Conservation (phyloP, 495 filamentous ascomycete species). For the Talaromyces ruber region DNA sequence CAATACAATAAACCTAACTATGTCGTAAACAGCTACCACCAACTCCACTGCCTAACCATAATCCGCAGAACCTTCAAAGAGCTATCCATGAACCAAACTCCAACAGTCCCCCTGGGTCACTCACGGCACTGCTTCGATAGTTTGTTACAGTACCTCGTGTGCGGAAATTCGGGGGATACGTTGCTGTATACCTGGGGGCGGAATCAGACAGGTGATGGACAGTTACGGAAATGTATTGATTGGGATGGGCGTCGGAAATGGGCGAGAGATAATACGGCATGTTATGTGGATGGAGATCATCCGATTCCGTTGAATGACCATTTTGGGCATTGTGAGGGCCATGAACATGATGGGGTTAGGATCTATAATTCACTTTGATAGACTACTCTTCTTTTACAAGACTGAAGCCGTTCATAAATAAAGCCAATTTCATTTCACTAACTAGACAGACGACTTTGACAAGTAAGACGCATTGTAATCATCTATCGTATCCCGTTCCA, state of each 20-base stretch:
- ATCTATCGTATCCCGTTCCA: too few species aligned
- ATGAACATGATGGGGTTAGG: slow-evolving; percentile 5
- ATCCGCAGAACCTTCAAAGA: slow-evolving; percentile 11
- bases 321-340: slow-evolving; percentile 13
- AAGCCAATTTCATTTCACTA: too few species aligned
- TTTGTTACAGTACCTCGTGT: slow-evolving; percentile 10
- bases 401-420: too few species aligned
- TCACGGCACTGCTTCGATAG: slow-evolving; percentile 14
- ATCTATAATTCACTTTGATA: too few species aligned
- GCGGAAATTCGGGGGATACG: slow-evolving; percentile 9
- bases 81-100: neutral
- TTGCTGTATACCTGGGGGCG: slow-evolving; percentile 12
- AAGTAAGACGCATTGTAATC: too few species aligned
- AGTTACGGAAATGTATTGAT: slow-evolving; percentile 7
- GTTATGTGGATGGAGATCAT: slow-evolving; percentile 5
- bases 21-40: slow-evolving; percentile 11
- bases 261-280: slow-evolving; percentile 10
- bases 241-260: slow-evolving; percentile 12
- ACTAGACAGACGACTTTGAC: too few species aligned
- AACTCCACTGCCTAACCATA: slow-evolving; percentile 14
- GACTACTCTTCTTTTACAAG: too few species aligned
- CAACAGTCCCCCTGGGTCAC: slow-evolving; percentile 1
- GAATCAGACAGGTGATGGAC: slow-evolving; percentile 8
- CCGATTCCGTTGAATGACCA: slow-evolving; percentile 9
- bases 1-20: neutral